Conservation (phyloP, 371 early-diverging fungal species). For the Mucor racemosus region DNA sequence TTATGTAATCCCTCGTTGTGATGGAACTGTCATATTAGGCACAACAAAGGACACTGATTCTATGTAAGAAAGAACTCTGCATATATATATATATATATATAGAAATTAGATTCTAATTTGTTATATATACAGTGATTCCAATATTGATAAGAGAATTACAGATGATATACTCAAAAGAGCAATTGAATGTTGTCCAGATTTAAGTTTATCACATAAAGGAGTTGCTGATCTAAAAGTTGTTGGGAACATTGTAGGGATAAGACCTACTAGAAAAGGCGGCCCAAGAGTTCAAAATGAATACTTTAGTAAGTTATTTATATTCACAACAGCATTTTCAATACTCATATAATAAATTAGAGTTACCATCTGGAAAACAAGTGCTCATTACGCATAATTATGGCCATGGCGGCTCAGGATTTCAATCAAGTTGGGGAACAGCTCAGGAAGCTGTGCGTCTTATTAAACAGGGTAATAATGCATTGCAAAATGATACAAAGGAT, state of each 20-base stretch:
- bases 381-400: slow-evolving; percentile 79
- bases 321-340: background rate
- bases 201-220: slow-evolving; percentile 16
- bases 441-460: slow-evolving; percentile 53
- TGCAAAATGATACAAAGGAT: background rate
- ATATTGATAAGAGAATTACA: slow-evolving; percentile 23
- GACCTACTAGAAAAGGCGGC: slow-evolving; percentile 72
- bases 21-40: slow-evolving; percentile 78
- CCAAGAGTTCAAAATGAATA: slow-evolving; percentile 69
- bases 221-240: slow-evolving; percentile 55
- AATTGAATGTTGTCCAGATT: slow-evolving; percentile 32
- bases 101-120: background rate
- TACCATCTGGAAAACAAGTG: slow-evolving; percentile 20
- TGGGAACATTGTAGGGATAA: slow-evolving; percentile 66
- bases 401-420: slow-evolving; percentile 77
- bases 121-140: slow-evolving; percentile 26
- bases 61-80: slow-evolving; percentile 46
- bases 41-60: slow-evolving; percentile 72
- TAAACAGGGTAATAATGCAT: slow-evolving; percentile 29
- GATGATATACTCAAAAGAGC: slow-evolving; percentile 28
- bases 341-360: background rate
- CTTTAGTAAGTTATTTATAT: slow-evolving; percentile 38
- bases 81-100: background rate
- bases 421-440: slow-evolving; percentile 79
- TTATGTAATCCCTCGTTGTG: slow-evolving; percentile 81